Evolutionary conservation across 2,329 filamentous ascomycete species (phyloP), one percentile per base, ranked within the genome.

Genomic region (Ceratocystis cubensis): DNA sequence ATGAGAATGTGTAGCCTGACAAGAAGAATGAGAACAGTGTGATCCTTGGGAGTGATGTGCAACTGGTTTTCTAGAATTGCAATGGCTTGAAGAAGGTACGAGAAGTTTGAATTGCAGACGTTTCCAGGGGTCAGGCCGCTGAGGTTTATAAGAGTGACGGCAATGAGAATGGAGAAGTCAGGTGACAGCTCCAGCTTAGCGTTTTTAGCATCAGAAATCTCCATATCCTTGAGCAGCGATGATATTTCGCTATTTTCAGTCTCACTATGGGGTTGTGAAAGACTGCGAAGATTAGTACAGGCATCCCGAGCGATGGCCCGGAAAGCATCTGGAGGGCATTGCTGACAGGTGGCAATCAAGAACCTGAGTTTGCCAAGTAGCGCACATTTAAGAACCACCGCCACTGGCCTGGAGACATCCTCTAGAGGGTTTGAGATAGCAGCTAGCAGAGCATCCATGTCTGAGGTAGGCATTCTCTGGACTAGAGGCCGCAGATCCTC

Each of bases 1-100:
- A 84, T 73, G 2, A 79, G 72, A 8, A 83, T 73, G 63, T 82
- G 81, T 1, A 84, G 71, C 65, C 81, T 80, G 1, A 81, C 75
- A 0, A 85, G 74, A 0, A 84, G 69, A 3, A 85, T 74, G 1
- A 78, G 77, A 2, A 82, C 73, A 0, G 78, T 74, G 62, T 76
- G 76, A 57, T 83, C 78, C 53, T 78, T 77, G 0, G 80, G 78
- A 0, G 76, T 77, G 63, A 73, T 71, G n/a, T 72, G 72, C 4
- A 80, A 74, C 67, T 82, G 81, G 13, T 77, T 74, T 41, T 84
- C 80, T 0, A 84, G 75, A 3, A 84, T 72, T 0, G 79, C 67
- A 1, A 80, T 73, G 0, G 81, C 82, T 59, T 80, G 80, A 0
- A 84, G 72, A 20, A 84, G 74, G 8, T 74, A 71, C 2, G 72